These are phyloP conservation scores for Aureobasidium namibiae DNA, from an alignment of 2,329 filamentous ascomycete genomes.

Conservation along the genomic window DNA sequence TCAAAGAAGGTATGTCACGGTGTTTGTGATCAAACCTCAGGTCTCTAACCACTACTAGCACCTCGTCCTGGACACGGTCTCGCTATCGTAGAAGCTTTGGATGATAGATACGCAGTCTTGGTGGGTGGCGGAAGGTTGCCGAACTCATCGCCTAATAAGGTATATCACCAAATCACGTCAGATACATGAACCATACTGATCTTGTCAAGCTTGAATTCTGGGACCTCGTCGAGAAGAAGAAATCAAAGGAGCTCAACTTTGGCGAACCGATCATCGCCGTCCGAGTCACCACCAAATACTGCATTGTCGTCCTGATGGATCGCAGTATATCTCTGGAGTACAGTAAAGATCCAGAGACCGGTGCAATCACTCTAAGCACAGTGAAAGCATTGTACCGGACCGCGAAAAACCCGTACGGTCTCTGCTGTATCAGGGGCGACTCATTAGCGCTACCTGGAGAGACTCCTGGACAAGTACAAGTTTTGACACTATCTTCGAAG, in stretches of 20 bases:
- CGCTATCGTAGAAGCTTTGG: conserved; percentile 24
- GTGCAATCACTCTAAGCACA: conserved; percentile 20
- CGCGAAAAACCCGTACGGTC: conserved; percentile 69
- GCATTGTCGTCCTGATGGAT: conserved; percentile 61
- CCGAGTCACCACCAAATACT: conserved; percentile 64
- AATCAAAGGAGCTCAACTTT: conserved; percentile 68
- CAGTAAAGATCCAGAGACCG: conserved; percentile 47
- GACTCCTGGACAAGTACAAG: conserved; percentile 77
- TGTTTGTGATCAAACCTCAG: not conserved
- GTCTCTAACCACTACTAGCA: conserved; percentile 3
- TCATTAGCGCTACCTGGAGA: conserved; percentile 80
- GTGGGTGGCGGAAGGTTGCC: conserved; percentile 81
- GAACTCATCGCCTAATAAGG: conserved; percentile 82
- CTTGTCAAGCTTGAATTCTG: conserved; percentile 65
- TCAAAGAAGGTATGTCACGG: conserved; percentile 16
- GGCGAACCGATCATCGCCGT: conserved; percentile 74
- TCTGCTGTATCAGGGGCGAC: conserved; percentile 68
- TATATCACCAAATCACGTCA: conserved; percentile 25
- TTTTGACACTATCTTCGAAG: conserved; percentile 68
- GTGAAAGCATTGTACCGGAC: conserved; percentile 66
- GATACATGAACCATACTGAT: conserved; percentile 16
- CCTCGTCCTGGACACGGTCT: conserved; percentile 18
- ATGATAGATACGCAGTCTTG: conserved; percentile 62
- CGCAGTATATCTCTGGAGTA: conserved; percentile 25
- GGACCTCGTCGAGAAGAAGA: conserved; percentile 75